Evolutionary conservation across 1,284 basidiomycete species (phyloP).

Genomic region (Ganoderma boninense): DNA sequence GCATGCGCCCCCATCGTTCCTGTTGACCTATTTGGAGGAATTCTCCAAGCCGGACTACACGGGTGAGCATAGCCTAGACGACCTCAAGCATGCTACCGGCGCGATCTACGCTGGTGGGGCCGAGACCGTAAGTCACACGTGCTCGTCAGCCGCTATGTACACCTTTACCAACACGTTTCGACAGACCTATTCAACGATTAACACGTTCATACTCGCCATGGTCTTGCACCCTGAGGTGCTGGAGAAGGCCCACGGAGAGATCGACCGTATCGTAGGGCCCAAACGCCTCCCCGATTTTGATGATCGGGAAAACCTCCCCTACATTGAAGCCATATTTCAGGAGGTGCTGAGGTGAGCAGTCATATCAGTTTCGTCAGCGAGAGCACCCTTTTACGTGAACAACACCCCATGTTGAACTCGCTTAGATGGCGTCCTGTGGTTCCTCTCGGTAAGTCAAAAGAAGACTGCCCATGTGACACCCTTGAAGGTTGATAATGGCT

Average conservation of each 20-base stretch:
- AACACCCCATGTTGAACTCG: not conserved
- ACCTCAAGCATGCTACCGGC: slow-evolving; percentile 28
- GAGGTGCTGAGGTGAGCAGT: slow-evolving; percentile 31
- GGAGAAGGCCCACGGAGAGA: slow-evolving; percentile 45
- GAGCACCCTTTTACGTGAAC: not conserved
- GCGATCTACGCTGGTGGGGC: slow-evolving; percentile 31
- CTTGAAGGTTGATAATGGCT: not conserved
- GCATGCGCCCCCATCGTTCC: slow-evolving; percentile 29
- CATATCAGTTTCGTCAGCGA: not conserved
- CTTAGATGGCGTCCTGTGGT: slow-evolving; percentile 33
- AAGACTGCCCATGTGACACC: not conserved
- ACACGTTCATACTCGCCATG: slow-evolving; percentile 41
- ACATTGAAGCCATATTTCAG: slow-evolving; percentile 41
- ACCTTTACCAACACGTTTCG: not conserved
- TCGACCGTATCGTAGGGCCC: slow-evolving; percentile 43
- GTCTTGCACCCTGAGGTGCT: slow-evolving; percentile 42
- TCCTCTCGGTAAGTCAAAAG: slow-evolving; percentile 27
- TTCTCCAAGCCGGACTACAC: slow-evolving; percentile 30
- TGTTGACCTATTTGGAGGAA: slow-evolving; percentile 30
- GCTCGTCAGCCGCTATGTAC: not conserved
- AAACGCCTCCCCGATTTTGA: slow-evolving; percentile 42
- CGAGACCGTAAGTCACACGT: slow-evolving; percentile 23
- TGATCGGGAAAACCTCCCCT: slow-evolving; percentile 44
- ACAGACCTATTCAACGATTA: slow-evolving; percentile 34
- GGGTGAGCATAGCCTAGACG: slow-evolving; percentile 30